Conservation (phyloP, 2,329 filamentous ascomycete genomes). For the Colletotrichum cordylinicola region DNA sequence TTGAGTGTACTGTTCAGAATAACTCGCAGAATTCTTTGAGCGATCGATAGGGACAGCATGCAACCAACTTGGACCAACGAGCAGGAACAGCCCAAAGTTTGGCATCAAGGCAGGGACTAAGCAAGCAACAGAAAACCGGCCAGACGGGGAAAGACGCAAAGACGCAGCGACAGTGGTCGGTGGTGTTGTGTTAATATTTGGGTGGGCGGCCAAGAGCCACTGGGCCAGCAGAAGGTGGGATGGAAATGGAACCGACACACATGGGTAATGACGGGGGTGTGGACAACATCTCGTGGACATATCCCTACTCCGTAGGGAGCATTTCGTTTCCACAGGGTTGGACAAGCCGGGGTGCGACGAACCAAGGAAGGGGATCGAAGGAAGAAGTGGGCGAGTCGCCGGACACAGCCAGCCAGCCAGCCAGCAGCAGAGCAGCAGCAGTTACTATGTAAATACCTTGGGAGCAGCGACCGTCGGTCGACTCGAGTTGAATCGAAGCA, state of each 20-base stretch:
- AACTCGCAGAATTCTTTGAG: not conserved
- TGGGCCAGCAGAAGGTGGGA: constrained; percentile 15
- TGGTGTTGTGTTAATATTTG: constrained; percentile 12
- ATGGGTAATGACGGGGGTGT: constrained; percentile 19
- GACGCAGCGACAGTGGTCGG: not conserved
- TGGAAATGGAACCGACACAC: constrained; percentile 19
- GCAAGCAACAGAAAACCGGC: not conserved
- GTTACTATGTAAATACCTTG: not conserved
- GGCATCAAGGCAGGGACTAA: not conserved
- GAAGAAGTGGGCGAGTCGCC: constrained; percentile 17
- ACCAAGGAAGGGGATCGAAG: constrained; percentile 21
- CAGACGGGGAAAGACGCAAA: not conserved
- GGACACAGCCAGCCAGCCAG: not conserved
- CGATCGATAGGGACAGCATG: not conserved
- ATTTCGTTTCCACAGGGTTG: constrained; percentile 20
- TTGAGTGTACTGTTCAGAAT: not conserved
- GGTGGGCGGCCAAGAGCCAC: constrained; percentile 14
- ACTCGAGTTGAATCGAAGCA: not conserved
- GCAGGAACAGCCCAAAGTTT: not conserved
- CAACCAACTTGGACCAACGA: not conserved
- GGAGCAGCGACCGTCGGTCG: not conserved
- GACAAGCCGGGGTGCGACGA: constrained; percentile 18
- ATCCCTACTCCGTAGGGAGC: constrained; percentile 20
- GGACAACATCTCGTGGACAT: constrained; percentile 17
- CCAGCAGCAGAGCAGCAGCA: not conserved